Evolutionary conservation across 805 yeast species (phyloP).

Genomic region (Grigorovia humatica): DNA sequence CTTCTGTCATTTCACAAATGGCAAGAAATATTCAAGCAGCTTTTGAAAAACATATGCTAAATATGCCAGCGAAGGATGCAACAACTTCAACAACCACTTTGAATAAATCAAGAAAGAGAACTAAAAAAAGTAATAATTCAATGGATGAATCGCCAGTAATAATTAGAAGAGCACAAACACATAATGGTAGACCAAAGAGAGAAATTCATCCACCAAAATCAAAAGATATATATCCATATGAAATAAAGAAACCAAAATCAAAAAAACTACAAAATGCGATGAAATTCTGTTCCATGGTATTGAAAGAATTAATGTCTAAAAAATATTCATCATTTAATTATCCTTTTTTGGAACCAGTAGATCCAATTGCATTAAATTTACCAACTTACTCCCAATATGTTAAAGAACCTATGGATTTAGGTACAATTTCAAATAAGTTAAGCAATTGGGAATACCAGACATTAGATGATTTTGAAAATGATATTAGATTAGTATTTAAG

Average conservation of each 20-base stretch:
- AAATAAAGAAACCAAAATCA: constrained; percentile 63
- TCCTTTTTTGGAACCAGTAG: constrained; percentile 91
- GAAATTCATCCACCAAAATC: constrained; percentile 95
- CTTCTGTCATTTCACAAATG: constrained; percentile 80
- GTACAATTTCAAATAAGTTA: constrained; percentile 71
- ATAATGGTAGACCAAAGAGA: constrained; percentile 85
- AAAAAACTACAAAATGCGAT: constrained; percentile 86
- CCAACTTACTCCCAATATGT: constrained; percentile 83
- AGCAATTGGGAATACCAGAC: constrained; percentile 81
- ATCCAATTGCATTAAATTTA: constrained; percentile 85
- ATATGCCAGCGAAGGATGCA: constrained; percentile 65
- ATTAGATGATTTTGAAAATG: constrained; percentile 79
- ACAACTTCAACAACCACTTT: constrained; percentile 16
- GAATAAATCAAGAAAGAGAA: constrained; percentile 20
- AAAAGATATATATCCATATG: constrained; percentile 78
- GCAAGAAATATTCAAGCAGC: constrained; percentile 83
- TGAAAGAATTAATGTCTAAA: constrained; percentile 74
- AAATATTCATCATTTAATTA: constrained; percentile 77
- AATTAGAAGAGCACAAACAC: constrained; percentile 65
- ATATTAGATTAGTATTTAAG: constrained; percentile 70
- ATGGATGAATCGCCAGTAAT: constrained; percentile 30
- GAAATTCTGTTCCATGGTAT: constrained; percentile 69
- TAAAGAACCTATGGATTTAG: constrained; percentile 90
- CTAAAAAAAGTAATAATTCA: constrained; percentile 14
- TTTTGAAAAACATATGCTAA: constrained; percentile 85